Conservation (phyloP, 2,329 filamentous ascomycete species). For the Diaporthe citri region DNA sequence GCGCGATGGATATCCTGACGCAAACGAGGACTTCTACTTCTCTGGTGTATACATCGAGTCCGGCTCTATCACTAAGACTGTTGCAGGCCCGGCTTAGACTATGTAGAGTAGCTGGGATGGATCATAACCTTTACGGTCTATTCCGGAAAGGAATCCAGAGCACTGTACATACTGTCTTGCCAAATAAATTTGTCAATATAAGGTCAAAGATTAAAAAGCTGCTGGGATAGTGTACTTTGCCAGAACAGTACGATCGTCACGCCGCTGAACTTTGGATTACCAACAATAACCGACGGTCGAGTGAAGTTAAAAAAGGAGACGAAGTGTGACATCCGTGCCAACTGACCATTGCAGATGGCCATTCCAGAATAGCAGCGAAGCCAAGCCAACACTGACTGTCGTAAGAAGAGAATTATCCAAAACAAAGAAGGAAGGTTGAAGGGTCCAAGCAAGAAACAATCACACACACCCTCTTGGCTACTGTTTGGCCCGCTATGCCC, state of each 20-base stretch:
- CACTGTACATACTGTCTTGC: neutral
- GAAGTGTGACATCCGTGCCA: neutral
- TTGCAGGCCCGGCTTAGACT: constrained; percentile 16
- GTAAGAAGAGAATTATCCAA: too few species aligned
- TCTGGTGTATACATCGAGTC: constrained; percentile 79
- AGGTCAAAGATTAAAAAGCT: neutral
- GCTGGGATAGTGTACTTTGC: neutral
- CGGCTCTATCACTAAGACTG: constrained; percentile 49
- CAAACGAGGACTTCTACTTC: constrained; percentile 77
- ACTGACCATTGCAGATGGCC: neutral
- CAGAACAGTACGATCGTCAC: too few species aligned
- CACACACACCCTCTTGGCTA: neutral
- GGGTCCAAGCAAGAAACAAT: too few species aligned
- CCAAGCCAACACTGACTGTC: neutral
- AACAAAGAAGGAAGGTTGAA: neutral
- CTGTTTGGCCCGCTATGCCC: neutral
- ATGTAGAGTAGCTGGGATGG: neutral
- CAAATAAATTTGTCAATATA: neutral
- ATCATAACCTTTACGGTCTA: neutral
- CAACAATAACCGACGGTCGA: neutral
- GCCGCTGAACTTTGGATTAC: neutral
- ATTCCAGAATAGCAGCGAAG: neutral
- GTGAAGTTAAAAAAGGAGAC: neutral
- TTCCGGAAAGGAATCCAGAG: neutral
- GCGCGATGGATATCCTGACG: constrained; percentile 64